Percentiles rank a stretch among this genome's conserved stretches.
Evolutionary conservation across 768 basidiomycete genomes (phyloP).

Genomic region (Leccinum pellstonianum): DNA sequence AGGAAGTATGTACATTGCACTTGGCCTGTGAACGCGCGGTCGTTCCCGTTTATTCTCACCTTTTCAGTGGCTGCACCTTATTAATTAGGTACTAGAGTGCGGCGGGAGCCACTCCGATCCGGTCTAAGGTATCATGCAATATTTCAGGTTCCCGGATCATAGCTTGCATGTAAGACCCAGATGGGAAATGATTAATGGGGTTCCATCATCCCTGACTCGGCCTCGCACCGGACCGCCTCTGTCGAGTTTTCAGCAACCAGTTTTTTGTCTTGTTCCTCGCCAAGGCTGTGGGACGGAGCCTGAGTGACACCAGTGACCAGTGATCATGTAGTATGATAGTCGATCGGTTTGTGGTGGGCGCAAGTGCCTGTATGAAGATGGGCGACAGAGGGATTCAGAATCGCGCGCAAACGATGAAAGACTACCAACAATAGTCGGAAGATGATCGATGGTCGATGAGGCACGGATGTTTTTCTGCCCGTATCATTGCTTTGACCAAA

Average conservation of each 20-base stretch:
- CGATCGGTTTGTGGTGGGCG: not conserved
- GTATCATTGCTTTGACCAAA: not conserved
- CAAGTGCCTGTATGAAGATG: not conserved
- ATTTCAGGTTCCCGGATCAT: conserved; percentile 1
- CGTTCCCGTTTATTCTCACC: not conserved
- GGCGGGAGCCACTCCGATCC: not conserved
- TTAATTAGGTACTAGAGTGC: not conserved
- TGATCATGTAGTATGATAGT: not conserved
- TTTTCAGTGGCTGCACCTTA: not conserved
- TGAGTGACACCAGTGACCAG: not conserved
- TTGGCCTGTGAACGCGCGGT: not conserved
- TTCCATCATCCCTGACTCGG: not conserved
- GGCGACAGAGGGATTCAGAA: not conserved
- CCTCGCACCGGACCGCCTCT: not conserved
- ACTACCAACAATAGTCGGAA: not conserved
- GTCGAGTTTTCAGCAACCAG: not conserved
- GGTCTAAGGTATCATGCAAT: not conserved
- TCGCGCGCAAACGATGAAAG: not conserved
- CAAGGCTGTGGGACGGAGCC: not conserved
- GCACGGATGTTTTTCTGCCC: not conserved
- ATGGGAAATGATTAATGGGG: not conserved
- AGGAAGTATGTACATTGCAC: not conserved
- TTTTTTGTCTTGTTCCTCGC: not conserved
- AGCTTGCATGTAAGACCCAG: not conserved
- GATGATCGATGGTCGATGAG: not conserved